These are phyloP conservation scores for Trichoderma sp. DNA, from an alignment of 2,329 filamentous ascomycete genomes.

Conservation along the genomic window DNA sequence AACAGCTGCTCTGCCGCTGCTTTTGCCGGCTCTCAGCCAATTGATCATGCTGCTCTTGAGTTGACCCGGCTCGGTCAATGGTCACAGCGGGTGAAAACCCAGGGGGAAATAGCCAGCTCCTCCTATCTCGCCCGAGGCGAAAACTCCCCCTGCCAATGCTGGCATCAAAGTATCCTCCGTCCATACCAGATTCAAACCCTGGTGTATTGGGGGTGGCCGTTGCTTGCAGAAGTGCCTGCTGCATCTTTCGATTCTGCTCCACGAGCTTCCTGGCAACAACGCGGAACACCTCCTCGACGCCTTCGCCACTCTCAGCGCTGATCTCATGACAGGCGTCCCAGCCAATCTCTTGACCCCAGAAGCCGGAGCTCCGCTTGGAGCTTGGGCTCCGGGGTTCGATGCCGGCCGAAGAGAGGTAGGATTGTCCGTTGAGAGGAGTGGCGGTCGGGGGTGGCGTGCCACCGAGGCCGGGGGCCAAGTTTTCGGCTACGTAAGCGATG, in stretches of 20 bases:
- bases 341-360: conserved; percentile 90
- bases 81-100: conserved; percentile 57
- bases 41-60: conserved; percentile 38
- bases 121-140: conserved; percentile 59
- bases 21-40: conserved; percentile 34
- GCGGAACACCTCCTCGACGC: conserved; percentile 94
- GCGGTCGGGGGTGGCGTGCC: conserved; percentile 71
- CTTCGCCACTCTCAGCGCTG: conserved; percentile 89
- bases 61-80: conserved; percentile 48
- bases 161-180: conserved; percentile 57
- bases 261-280: conserved; percentile 66
- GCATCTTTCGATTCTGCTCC: conserved; percentile 66
- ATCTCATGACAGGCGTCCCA: conserved; percentile 99
- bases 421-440: conserved; percentile 41
- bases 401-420: conserved; percentile 34
- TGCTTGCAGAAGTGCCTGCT: conserved; percentile 61
- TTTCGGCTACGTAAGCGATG: conserved; percentile 93
- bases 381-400: conserved; percentile 62
- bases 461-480: conserved; percentile 73
- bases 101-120: conserved; percentile 63
- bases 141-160: conserved; percentile 55
- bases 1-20: conserved; percentile 40
- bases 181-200: conserved; percentile 50
- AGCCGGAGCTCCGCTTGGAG: conserved; percentile 71
- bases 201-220: conserved; percentile 56